These are phyloP conservation scores for Penicillium waksmanii DNA, from an alignment of 495 filamentous ascomycete species.

Conservation along the genomic window DNA sequence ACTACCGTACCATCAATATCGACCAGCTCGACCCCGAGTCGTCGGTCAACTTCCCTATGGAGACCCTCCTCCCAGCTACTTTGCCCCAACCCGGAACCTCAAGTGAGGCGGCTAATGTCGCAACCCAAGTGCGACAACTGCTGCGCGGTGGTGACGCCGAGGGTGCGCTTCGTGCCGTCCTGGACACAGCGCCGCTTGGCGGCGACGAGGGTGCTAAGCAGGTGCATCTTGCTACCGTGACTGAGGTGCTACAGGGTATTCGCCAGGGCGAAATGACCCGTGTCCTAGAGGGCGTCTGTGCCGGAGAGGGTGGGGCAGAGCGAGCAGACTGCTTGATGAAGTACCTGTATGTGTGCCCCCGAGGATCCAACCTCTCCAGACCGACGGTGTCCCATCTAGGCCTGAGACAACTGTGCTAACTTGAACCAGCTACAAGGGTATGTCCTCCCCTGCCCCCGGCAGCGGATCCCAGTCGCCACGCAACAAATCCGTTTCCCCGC, in stretches of 20 bases:
- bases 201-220: slow-evolving; percentile 81
- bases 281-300: slow-evolving; percentile 76
- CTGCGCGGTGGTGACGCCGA: slow-evolving; percentile 82
- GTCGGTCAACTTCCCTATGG: slow-evolving; percentile 80
- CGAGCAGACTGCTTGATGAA: slow-evolving; percentile 57
- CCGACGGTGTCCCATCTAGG: neutral
- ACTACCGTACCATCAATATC: slow-evolving; percentile 94
- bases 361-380: neutral
- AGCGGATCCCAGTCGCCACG: slow-evolving; percentile 43
- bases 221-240: slow-evolving; percentile 76
- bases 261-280: slow-evolving; percentile 89
- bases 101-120: slow-evolving; percentile 71
- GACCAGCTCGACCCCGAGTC: slow-evolving; percentile 89
- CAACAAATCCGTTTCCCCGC: slow-evolving; percentile 66
- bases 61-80: slow-evolving; percentile 74
- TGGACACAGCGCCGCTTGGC: slow-evolving; percentile 76
- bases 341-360: slow-evolving; percentile 46
- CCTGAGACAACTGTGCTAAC: slow-evolving; percentile 13
- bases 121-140: slow-evolving; percentile 80
- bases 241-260: slow-evolving; percentile 87
- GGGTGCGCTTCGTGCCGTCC: slow-evolving; percentile 75
- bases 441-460: slow-evolving; percentile 56
- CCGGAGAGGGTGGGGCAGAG: slow-evolving; percentile 71
- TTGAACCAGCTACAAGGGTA: slow-evolving; percentile 74
- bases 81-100: slow-evolving; percentile 63